A percentile compares a stretch with the other conserved stretches of the same genome.
Evolutionary conservation across 2,329 filamentous ascomycete genomes (phyloP).

Genomic region (Fusarium ambrosium): DNA sequence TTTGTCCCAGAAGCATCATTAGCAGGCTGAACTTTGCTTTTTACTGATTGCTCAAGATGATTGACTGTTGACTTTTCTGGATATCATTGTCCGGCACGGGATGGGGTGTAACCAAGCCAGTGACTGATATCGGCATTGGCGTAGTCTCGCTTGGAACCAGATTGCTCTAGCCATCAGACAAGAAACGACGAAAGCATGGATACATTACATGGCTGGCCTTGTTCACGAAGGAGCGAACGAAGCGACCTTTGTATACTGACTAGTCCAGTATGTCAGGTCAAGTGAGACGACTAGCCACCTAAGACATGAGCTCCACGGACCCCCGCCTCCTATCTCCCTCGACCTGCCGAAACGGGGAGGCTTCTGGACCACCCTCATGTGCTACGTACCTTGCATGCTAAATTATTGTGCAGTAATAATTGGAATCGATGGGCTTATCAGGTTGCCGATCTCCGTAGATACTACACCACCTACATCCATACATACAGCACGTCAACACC

Average conservation of each 20-base stretch:
- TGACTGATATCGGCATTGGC: neutral
- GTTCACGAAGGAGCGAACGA: neutral
- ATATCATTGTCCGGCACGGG: conserved; percentile 1
- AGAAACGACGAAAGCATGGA: neutral
- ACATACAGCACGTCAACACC: conserved; percentile 1
- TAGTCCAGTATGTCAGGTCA: conserved; percentile 6
- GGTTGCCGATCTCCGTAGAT: conserved; percentile 13
- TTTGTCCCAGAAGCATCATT: conserved; percentile 7
- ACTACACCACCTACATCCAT: neutral
- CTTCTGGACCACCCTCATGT: conserved; percentile 28
- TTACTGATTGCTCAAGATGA: neutral
- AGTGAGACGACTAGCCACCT: neutral
- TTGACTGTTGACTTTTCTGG: neutral
- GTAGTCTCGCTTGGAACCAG: neutral
- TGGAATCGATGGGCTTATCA: conserved; percentile 2
- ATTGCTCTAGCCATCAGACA: neutral
- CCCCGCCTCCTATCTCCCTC: conserved; percentile 24
- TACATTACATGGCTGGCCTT: neutral
- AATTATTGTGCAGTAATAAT: neutral
- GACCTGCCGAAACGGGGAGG: conserved; percentile 38
- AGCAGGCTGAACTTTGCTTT: neutral
- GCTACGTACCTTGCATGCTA: conserved; percentile 11
- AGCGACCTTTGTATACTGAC: neutral
- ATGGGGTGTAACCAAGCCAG: neutral
- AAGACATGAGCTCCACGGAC: neutral